Evolutionary conservation across 2,329 filamentous ascomycete genomes (phyloP).

Genomic region (Macrophomina pseudophaseolina): DNA sequence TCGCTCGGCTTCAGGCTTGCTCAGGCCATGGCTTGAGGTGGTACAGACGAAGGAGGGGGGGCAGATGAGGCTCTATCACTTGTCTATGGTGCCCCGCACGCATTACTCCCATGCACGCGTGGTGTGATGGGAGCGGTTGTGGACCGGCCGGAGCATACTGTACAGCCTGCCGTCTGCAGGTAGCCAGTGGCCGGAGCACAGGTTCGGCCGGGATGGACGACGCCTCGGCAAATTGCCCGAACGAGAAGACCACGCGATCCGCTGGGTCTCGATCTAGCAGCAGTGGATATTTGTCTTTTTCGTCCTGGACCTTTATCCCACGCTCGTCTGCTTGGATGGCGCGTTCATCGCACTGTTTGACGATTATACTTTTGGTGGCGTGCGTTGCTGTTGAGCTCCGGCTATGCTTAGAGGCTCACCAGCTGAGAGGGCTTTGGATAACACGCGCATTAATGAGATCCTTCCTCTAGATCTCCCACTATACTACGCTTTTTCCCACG

Average conservation of each 20-base stretch:
- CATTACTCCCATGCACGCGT: constrained; percentile 6
- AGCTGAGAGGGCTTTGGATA: neutral
- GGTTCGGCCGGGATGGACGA: neutral
- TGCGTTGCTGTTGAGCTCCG: neutral
- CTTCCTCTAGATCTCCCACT: neutral
- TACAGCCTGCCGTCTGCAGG: constrained; percentile 3
- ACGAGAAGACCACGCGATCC: constrained; percentile 6
- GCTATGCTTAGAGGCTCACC: neutral
- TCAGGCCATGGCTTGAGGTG: neutral
- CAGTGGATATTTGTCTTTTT: neutral
- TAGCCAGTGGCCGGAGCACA: neutral
- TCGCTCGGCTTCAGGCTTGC: constrained; percentile 3
- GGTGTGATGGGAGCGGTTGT: constrained; percentile 17
- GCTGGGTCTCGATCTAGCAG: constrained; percentile 9
- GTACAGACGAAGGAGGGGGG: neutral
- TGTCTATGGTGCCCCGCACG: neutral
- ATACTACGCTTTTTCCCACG: neutral
- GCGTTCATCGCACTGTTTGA: neutral
- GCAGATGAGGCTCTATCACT: constrained; percentile 6
- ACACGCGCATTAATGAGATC: neutral
- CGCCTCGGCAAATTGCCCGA: constrained; percentile 5
- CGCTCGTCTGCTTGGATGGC: neutral
- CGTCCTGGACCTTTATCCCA: neutral
- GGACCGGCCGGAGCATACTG: neutral
- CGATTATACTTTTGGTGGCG: neutral